Percentiles rank a stretch among this genome's conserved stretches.
Conservation (phyloP, 352 stramenopile species). For the Stephanocyclus meneghinianus region DNA sequence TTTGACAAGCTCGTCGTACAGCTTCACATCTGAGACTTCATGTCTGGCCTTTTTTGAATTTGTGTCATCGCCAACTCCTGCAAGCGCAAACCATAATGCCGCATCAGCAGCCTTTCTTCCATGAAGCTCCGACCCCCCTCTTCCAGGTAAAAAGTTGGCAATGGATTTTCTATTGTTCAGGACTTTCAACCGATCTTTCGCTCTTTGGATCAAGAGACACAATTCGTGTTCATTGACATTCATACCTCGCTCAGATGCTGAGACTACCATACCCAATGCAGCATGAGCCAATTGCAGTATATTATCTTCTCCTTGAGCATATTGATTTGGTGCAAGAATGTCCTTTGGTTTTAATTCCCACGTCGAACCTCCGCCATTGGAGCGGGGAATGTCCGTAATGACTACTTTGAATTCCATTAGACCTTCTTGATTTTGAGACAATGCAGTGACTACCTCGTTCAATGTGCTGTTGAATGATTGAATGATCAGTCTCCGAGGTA, state of each 20-base stretch:
- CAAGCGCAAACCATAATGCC: constrained; percentile 73
- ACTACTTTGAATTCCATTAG: constrained; percentile 40
- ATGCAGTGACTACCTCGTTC: neutral
- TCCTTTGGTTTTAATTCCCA: constrained; percentile 49
- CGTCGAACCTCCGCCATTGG: constrained; percentile 50
- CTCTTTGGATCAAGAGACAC: constrained; percentile 35
- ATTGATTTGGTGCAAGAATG: constrained; percentile 8
- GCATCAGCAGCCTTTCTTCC: constrained; percentile 75
- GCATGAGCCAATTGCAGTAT: constrained; percentile 70
- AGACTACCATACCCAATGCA: constrained; percentile 57
- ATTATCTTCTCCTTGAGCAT: constrained; percentile 24
- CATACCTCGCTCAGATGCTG: constrained; percentile 35
- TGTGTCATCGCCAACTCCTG: constrained; percentile 35
- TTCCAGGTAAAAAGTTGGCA: constrained; percentile 12
- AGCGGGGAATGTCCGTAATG: constrained; percentile 60
- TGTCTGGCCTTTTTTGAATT: neutral
- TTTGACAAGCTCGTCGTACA: constrained; percentile 58
- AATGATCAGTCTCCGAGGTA: constrained; percentile 25
- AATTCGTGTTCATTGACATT: constrained; percentile 25
- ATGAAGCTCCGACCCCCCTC: constrained; percentile 36
- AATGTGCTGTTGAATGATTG: constrained; percentile 1
- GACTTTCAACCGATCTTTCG: constrained; percentile 33
- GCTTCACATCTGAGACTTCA: constrained; percentile 2
- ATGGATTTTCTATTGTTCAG: constrained; percentile 28
- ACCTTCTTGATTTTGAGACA: constrained; percentile 3